Base-by-base conservation (phyloP, 2,329 filamentous ascomycete genomes). In the Colletotrichum trifolii region DNA sequence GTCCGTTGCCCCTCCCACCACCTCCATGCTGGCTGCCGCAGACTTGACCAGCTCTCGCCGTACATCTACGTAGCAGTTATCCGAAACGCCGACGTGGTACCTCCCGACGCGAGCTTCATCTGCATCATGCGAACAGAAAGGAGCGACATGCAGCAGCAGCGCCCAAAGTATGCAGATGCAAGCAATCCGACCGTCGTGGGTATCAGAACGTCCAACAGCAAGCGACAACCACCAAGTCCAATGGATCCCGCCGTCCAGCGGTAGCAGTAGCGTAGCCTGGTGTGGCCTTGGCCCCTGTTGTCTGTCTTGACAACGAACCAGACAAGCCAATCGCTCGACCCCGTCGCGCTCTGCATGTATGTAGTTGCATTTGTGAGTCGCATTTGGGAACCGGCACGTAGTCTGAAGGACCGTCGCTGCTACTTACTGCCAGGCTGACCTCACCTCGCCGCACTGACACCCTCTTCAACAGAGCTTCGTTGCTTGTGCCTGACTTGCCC, bases 41-140 rank as follows among this genome's bases (percentile, higher is more conserved):
- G 34, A 35, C 53, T 55, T n/a, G 34, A 34, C 53, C 54, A 39
- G 25, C 25, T 25, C 25, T 47, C 25, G 25, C 25, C 25, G 25
- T 4, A 25, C 25, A 25, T 25, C 25, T 25, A 25, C 25, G 25
- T 25, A 25, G 25, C 43, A 60, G 56, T 54, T 64, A 60, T 56
- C 62, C 62, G 46, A 61, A 56, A 35, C 62, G 35, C 50, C 55
- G 62, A 60, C 55, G 62, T 57, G 55, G 50, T 50, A 25, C 25
- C 25, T 25, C 25, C 25, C 25, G 25, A 5, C 25, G 25, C 25
- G 25, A 25, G 25, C 25, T 25, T 25, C 25, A 45, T 54, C 54
- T 60, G 60, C 60, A 54, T 39, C 33, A 62, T 65, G 58, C 50
- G 50, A 61, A 61, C 43, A 55, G 58, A 60, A 61, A 55, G 50